phyloP scores from a whole-genome alignment of 495 filamentous ascomycete genomes.

The Aspergillus kassunensis region DNA sequence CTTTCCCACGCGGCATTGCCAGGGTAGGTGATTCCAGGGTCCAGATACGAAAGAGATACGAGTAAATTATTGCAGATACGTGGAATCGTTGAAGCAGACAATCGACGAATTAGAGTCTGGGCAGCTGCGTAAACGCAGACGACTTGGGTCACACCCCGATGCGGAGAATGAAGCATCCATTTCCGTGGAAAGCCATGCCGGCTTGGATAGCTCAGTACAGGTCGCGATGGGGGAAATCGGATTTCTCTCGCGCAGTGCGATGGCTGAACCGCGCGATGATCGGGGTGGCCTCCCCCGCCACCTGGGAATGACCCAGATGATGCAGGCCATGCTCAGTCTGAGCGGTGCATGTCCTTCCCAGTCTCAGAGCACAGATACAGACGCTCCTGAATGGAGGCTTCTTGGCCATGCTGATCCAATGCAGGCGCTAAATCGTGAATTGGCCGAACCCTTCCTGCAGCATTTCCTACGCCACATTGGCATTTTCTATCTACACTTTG shows the following conservation, averaged over 20 bases:
- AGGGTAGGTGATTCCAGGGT: too few species aligned
- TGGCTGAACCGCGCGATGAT: slow-evolving; percentile 28
- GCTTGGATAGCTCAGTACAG: slow-evolving; percentile 13
- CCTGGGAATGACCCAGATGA: slow-evolving; percentile 22
- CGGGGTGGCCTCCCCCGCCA: slow-evolving; percentile 17
- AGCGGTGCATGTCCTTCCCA: slow-evolving; percentile 16
- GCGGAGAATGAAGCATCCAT: background rate
- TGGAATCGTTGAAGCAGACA: slow-evolving; percentile 22
- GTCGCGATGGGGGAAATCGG: slow-evolving; percentile 29
- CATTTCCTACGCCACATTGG: slow-evolving; percentile 12
- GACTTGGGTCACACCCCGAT: background rate
- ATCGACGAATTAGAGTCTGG: slow-evolving; percentile 16
- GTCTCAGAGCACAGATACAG: background rate
- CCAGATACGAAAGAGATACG: too few species aligned
- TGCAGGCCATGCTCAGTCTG: slow-evolving; percentile 18
- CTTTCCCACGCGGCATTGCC: slow-evolving; percentile 27
- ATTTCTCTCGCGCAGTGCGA: slow-evolving; percentile 27
- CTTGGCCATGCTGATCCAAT: background rate
- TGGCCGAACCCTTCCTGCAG: slow-evolving; percentile 14
- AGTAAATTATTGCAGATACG: too few species aligned
- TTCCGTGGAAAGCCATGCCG: background rate
- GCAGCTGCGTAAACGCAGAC: slow-evolving; percentile 12
- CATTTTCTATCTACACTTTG: slow-evolving; percentile 14
- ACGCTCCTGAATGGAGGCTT: background rate
- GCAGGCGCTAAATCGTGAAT: background rate